These are phyloP conservation scores for Chaetoscypha palmicola DNA, from an alignment of 2,329 filamentous ascomycete genomes.

Conservation along the genomic window DNA sequence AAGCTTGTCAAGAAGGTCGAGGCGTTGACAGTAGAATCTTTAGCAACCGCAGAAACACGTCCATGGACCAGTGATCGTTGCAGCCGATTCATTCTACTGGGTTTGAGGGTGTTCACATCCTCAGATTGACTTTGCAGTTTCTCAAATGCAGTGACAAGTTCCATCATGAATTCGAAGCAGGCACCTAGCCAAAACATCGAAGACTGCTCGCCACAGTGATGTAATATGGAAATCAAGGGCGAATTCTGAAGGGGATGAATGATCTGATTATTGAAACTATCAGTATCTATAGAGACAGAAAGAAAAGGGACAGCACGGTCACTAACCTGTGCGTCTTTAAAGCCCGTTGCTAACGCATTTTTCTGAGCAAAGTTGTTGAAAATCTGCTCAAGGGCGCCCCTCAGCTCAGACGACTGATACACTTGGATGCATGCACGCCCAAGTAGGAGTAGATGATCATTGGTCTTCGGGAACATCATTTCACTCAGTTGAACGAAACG, in stretches of 20 bases:
- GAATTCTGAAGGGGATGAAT: slow-evolving; percentile 55
- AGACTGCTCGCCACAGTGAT: slow-evolving; percentile 31
- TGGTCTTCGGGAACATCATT: not conserved
- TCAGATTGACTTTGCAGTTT: slow-evolving; percentile 38
- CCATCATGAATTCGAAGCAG: slow-evolving; percentile 44
- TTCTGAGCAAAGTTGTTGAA: slow-evolving; percentile 22
- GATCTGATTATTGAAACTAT: slow-evolving; percentile 38
- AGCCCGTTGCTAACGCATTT: slow-evolving; percentile 20
- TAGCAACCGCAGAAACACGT: slow-evolving; percentile 48
- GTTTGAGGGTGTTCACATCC: slow-evolving; percentile 41
- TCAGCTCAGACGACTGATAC: slow-evolving; percentile 20
- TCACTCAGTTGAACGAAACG: slow-evolving; percentile 6
- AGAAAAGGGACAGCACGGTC: slow-evolving; percentile 23
- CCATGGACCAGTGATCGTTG: slow-evolving; percentile 52
- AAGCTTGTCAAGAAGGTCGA: slow-evolving; percentile 43
- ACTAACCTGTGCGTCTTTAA: slow-evolving; percentile 40
- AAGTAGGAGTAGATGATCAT: slow-evolving; percentile 1
- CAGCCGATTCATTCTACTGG: slow-evolving; percentile 47
- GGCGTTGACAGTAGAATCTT: slow-evolving; percentile 53
- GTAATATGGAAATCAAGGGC: slow-evolving; percentile 41
- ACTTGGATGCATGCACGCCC: slow-evolving; percentile 21
- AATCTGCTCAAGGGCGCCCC: slow-evolving; percentile 21
- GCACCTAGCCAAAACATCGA: slow-evolving; percentile 42
- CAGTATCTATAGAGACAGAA: slow-evolving; percentile 26
- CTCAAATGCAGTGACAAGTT: slow-evolving; percentile 38